Conservation (phyloP, 73 alveolate species). For the Halteria grandinella region DNA sequence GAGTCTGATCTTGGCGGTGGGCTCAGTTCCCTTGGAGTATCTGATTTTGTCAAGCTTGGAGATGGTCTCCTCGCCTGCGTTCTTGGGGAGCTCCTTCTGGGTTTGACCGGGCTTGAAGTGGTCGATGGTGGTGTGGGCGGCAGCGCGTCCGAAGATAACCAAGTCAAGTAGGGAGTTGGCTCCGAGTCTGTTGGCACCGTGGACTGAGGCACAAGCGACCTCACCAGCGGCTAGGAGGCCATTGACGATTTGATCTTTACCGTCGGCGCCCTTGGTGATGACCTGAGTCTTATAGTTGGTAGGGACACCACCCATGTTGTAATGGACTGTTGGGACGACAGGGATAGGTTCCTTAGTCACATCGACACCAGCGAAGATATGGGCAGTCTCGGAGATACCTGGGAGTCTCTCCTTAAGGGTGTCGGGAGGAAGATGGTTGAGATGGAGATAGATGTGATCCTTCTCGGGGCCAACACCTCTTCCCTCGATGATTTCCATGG, state of each 20-base stretch:
- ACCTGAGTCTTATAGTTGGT: slow-evolving; percentile 95
- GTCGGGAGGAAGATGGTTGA: slow-evolving; percentile 94
- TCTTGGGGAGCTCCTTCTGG: slow-evolving; percentile 76
- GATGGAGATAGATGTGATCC: slow-evolving; percentile 92
- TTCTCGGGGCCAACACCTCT: slow-evolving; percentile 93
- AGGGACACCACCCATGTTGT: slow-evolving; percentile 99
- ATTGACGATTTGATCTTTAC: slow-evolving; percentile 85
- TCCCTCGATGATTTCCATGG: slow-evolving; percentile 93
- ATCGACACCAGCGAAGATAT: slow-evolving; percentile 97
- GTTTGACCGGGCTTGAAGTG: slow-evolving; percentile 83
- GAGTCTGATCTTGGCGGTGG: slow-evolving; percentile 87
- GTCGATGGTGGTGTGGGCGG: slow-evolving; percentile 82
- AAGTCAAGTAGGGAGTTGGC: slow-evolving; percentile 98
- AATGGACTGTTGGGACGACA: slow-evolving; percentile 98
- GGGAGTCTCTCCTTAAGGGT: slow-evolving; percentile 93
- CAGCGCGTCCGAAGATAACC: slow-evolving; percentile 97
- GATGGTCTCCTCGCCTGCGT: slow-evolving; percentile 94
- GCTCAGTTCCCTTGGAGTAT: slow-evolving; percentile 80
- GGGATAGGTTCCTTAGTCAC: slow-evolving; percentile 98
- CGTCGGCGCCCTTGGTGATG: slow-evolving; percentile 71
- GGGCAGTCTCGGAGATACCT: slow-evolving; percentile 96
- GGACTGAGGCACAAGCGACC: slow-evolving; percentile 98
- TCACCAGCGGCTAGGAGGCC: slow-evolving; percentile 99
- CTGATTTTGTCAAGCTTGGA: slow-evolving; percentile 89
- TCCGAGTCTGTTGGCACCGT: slow-evolving; percentile 99